Evolutionary conservation across 164 flowering plant species (phyloP).

Genomic region (Pachysandra terminalis): DNA sequence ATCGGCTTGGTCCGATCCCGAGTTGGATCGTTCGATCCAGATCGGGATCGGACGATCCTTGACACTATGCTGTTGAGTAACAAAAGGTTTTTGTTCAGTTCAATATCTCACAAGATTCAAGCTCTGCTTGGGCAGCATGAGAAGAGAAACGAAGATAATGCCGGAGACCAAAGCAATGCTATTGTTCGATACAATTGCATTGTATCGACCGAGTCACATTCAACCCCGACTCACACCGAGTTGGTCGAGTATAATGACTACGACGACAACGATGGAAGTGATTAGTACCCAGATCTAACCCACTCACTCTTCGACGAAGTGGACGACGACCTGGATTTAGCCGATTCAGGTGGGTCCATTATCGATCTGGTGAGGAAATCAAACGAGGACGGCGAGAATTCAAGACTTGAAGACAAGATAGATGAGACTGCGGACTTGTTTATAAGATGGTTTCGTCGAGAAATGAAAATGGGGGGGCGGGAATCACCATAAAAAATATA

Average conservation of each 20-base stretch:
- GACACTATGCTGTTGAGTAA: constrained; percentile 27
- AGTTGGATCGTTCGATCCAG: too few relatives aligned
- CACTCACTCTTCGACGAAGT: constrained; percentile 39
- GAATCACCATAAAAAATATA: constrained; percentile 49
- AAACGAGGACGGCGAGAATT: constrained; percentile 47
- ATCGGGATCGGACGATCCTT: too few relatives aligned
- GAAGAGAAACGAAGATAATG: constrained; percentile 2
- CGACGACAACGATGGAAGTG: constrained; percentile 18
- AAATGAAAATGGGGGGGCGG: constrained; percentile 66
- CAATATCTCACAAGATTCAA: constrained; percentile 37
- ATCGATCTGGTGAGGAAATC: constrained; percentile 63
- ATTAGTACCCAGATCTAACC: constrained; percentile 48
- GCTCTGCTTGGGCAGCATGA: constrained; percentile 21
- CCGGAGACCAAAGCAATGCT: too few relatives aligned
- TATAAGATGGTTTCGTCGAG: constrained; percentile 56
- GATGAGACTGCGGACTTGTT: constrained; percentile 78
- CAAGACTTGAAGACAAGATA: constrained; percentile 75
- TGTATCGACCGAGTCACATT: neutral
- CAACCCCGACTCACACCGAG: neutral
- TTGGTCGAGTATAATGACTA: neutral
- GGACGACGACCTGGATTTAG: constrained; percentile 25
- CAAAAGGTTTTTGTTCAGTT: constrained; percentile 22
- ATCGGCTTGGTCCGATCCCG: too few relatives aligned
- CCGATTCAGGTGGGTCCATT: constrained; percentile 37
- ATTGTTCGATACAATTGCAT: constrained; percentile 24